Evolutionary conservation across 2,329 filamentous ascomycete species (phyloP), one percentile per base, ranked within the genome.

Genomic region (Diaporthe nobilis): DNA sequence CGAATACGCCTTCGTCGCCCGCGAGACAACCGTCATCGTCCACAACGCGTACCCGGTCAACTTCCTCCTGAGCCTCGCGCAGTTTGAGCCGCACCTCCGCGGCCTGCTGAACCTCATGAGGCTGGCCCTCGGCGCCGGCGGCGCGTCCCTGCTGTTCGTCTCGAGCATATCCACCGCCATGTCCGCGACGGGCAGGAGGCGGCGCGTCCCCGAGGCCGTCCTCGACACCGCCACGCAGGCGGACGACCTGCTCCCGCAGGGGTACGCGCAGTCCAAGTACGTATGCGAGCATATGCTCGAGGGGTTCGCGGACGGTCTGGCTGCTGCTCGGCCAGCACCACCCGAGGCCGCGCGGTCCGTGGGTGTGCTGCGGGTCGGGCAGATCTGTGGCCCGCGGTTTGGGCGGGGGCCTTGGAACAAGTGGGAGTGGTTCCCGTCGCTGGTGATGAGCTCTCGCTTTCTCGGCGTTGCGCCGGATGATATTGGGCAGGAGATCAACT

Each of bases 31-130:
- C 71, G 84, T 85, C 20, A 81, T 90, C 25, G 86, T 89, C 72
- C 89, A 91, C 81, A 90, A 88, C 77, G 88, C 88, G 9, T 90
- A 88, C 87, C 87, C 86, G 0, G 90, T 91, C 81, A 89, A 89
- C 80, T 89, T 87, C 79, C 90, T 88, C 79, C 85, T 89, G 25
- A 81, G 85, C 0, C 76, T 90, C 9, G 82, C 84, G 34, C 88
- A 85, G 0, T 91, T 91, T 73, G 86, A 88, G 78, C 83, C 86
- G 0, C 86, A 90, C 77, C 85, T 91, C 55, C 83, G 85, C 3
- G 85, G 87, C 4, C 85, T 91, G 71, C 85, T 87, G 8, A 86
- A 88, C 76, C 81, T 92, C 7, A 83, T 89, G 55, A 82, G 85
- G 77, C 83, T 86, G 44, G 82, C 83, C 51, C 77, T 80, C 49